Base-by-base conservation (phyloP, 1,139 yeast genomes). In the Ogataea hybrid region DNA sequence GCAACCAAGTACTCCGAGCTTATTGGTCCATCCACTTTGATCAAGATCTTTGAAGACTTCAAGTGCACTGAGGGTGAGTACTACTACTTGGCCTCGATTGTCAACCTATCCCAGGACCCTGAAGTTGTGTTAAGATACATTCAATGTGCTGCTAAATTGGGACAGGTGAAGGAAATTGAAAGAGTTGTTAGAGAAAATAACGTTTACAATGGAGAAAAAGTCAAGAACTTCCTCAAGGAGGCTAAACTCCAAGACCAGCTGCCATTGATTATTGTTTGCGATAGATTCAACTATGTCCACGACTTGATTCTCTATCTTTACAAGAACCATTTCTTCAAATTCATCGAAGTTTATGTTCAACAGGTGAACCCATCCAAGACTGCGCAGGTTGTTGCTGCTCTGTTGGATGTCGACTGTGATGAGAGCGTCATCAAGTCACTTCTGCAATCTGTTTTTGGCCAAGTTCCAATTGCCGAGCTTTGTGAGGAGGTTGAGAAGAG, bases 301-400 rank as follows among this genome's bases (percentile, higher is more conserved):
- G 99, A 92, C 65, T 78, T 92, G 70, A 83, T 92, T 45, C 76
- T 92, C 61, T 92, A 86, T 69, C 76, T 92, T 64, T 92, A 92
- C 81, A 92, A 92, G 71, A 86, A 90, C 67, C 92, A 90, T 67
- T 90, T 81, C 68, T 86, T 89, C 79, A 88, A 92, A 67, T 92
- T 90, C 56, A 92, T 92, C 66, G 97, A 92, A 68, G 96, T 92
- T 39, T 92, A 92, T 59, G 98, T 94, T 43, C 97, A 92, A 70
- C 94, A 89, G 61, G 97, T 92, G 40, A 94, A 92, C 67, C 96
- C 98, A 37, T 72, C 92, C 4, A 86, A 87, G 62, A 88, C 98
- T 21, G 96, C 98, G 15, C 96, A 90, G 67, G 98, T 94, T 50
- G 77, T 92, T 62, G 98, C 97, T 48, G 98, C 95, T 35, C 75